A percentile compares a stretch with the other conserved stretches of the same genome.
Conservation (phyloP, 805 yeast genomes). For the Lachancea cidri region DNA sequence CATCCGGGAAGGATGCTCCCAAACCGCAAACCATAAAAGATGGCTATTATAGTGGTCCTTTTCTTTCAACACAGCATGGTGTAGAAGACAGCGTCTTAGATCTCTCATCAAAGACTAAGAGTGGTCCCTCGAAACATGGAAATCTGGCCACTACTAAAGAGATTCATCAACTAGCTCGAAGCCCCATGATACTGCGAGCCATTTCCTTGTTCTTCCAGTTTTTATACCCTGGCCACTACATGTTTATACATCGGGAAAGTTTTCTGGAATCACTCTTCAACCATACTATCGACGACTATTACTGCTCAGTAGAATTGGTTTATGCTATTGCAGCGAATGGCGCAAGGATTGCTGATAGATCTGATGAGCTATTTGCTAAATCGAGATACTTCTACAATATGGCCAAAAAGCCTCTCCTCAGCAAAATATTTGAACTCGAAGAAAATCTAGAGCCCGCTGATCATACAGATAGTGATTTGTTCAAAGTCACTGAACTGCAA, state of each 20-base stretch:
- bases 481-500: conserved; percentile 48
- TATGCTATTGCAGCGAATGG: conserved; percentile 55
- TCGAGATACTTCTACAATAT: conserved; percentile 41
- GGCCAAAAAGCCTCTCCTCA: conserved; percentile 40
- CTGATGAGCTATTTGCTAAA: conserved; percentile 32
- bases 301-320: conserved; percentile 49
- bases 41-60: conserved; percentile 24
- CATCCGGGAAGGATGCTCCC: background rate
- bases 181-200: conserved; percentile 23
- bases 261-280: conserved; percentile 50
- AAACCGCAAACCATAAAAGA: conserved; percentile 11
- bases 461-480: conserved; percentile 35
- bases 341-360: conserved; percentile 39
- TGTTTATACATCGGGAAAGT: conserved; percentile 55
- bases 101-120: conserved; percentile 14
- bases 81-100: too few relatives aligned
- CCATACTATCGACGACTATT: conserved; percentile 30
- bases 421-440: conserved; percentile 32
- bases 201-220: conserved; percentile 42
- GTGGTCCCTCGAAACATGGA: background rate
- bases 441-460: conserved; percentile 21
- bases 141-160: conserved; percentile 8
- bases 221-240: conserved; percentile 56
- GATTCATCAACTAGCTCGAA: conserved; percentile 16
- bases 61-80: too few relatives aligned